Evolutionary conservation across 805 yeast species (phyloP).

Genomic region (Isabelozyma heimii): DNA sequence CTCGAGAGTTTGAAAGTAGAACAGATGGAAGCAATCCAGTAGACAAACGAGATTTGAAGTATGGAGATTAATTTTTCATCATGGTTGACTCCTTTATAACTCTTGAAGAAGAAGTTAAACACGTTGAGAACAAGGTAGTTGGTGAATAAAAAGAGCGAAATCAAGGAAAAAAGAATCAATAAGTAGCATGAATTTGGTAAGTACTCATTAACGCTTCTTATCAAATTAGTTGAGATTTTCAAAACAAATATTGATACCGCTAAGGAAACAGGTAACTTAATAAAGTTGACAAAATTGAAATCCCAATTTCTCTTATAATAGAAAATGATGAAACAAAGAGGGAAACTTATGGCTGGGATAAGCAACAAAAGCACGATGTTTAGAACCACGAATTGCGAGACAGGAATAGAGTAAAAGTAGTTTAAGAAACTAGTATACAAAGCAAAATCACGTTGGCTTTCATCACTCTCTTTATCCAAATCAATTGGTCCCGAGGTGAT

Average conservation of each 20-base stretch:
- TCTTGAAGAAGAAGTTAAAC: constrained; percentile 29
- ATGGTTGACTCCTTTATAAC: constrained; percentile 33
- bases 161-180: constrained; percentile 35
- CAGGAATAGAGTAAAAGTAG: constrained; percentile 52
- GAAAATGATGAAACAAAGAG: constrained; percentile 48
- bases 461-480: constrained; percentile 21
- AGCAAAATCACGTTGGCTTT: constrained; percentile 35
- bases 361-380: constrained; percentile 52
- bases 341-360: constrained; percentile 52
- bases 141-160: constrained; percentile 48
- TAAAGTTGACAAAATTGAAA: constrained; percentile 33
- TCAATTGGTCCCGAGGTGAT: constrained; percentile 34
- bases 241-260: constrained; percentile 38
- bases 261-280: constrained; percentile 62
- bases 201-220: constrained; percentile 23
- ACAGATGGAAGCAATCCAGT: constrained; percentile 55
- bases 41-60: constrained; percentile 49
- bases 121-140: constrained; percentile 58
- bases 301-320: constrained; percentile 47
- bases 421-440: constrained; percentile 68
- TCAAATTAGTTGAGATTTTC: constrained; percentile 15
- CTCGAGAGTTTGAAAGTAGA: constrained; percentile 48
- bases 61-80: constrained; percentile 44
- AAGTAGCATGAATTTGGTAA: constrained; percentile 39
- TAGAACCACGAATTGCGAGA: constrained; percentile 45